These are phyloP conservation scores for Phytophthora niederhauseri DNA, from an alignment of 352 stramenopile genomes.

Conservation along the genomic window DNA sequence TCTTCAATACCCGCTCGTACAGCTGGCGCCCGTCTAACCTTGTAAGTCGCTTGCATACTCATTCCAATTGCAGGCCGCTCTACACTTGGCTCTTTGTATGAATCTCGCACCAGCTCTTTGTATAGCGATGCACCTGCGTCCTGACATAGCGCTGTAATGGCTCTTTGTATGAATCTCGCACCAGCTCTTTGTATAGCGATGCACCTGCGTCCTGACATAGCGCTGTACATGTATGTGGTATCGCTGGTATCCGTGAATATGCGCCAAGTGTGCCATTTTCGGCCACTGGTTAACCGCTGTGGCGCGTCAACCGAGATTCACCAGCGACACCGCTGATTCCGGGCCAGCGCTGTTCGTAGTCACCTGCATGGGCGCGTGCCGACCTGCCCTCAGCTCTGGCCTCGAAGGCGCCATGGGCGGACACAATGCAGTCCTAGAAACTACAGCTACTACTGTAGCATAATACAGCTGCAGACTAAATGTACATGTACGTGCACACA, in stretches of 20 bases:
- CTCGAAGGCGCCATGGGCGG: constrained; percentile 8
- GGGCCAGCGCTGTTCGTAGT: constrained; percentile 2
- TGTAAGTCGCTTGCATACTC: constrained; percentile 15
- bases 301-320: constrained; percentile 20
- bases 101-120: neutral
- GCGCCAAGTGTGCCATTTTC: neutral
- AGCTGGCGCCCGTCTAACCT: constrained; percentile 13
- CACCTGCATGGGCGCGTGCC: constrained; percentile 1
- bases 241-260: neutral
- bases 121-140: constrained; percentile 12
- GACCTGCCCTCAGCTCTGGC: neutral
- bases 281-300: neutral
- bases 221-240: neutral
- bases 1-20: neutral
- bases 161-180: too few species aligned
- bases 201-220: neutral
- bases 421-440: neutral
- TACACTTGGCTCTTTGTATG: constrained; percentile 10
- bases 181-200: constrained; percentile 3
- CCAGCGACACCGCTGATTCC: constrained; percentile 17
- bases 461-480: neutral
- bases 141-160: too few species aligned
- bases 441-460: too few species aligned
- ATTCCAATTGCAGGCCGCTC: neutral
- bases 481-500: neutral